These are phyloP conservation scores for Leccinum fibrillosum DNA, from an alignment of 768 basidiomycete species.

Conservation along the genomic window DNA sequence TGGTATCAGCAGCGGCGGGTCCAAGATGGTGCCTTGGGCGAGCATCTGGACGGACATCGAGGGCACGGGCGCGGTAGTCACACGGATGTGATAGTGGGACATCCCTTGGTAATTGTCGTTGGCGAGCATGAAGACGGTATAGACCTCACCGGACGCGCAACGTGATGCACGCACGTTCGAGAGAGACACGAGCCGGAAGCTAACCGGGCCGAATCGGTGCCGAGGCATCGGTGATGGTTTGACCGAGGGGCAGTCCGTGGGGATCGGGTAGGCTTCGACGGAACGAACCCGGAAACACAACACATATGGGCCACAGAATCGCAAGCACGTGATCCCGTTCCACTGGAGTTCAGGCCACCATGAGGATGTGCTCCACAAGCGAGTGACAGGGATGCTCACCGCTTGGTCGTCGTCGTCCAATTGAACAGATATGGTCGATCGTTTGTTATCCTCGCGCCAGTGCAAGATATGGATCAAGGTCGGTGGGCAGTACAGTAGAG, in stretches of 20 bases:
- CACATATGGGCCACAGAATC: constrained; percentile 47
- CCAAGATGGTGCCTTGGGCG: constrained; percentile 11
- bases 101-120: constrained; percentile 45
- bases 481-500: constrained; percentile 29
- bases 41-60: constrained; percentile 40
- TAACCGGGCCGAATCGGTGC: constrained; percentile 27
- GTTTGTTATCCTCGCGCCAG: constrained; percentile 30
- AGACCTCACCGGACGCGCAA: constrained; percentile 35
- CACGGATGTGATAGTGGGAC: constrained; percentile 43
- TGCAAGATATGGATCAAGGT: constrained; percentile 36
- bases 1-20: neutral
- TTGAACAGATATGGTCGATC: constrained; percentile 22
- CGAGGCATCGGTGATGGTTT: constrained; percentile 15
- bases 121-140: constrained; percentile 40
- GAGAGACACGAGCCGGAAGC: constrained; percentile 38
- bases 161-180: constrained; percentile 37
- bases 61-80: constrained; percentile 27
- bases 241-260: constrained; percentile 8
- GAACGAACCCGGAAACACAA: constrained; percentile 51
- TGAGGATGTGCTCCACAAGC: neutral
- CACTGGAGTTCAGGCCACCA: constrained; percentile 24
- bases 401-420: constrained; percentile 29
- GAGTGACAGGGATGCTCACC: constrained; percentile 21
- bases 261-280: constrained; percentile 39
- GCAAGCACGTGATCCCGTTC: constrained; percentile 42